Evolutionary conservation across 164 flowering plant genomes (phyloP).

Genomic region (Berberis thunbergii): DNA sequence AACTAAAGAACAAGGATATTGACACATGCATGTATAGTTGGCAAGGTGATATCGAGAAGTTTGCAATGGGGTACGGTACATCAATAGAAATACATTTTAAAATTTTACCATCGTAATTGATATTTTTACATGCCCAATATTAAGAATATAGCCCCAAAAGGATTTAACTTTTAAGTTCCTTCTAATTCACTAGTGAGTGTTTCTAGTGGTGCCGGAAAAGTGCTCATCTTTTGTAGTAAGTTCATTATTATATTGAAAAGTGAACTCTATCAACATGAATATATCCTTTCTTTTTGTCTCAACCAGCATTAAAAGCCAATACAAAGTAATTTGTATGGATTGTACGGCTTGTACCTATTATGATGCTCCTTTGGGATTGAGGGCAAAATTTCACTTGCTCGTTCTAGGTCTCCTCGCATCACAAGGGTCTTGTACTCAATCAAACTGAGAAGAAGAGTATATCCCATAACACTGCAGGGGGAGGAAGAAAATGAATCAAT

Average conservation of each 20-base stretch:
- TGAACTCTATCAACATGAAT: not conserved
- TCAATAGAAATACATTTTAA: no score
- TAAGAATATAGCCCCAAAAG: no score
- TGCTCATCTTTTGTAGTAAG: not conserved
- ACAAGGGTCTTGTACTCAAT: slow-evolving; percentile 98
- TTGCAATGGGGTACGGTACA: no score
- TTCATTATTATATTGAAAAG: not conserved
- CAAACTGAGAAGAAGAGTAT: slow-evolving; percentile 86
- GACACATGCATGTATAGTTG: no score
- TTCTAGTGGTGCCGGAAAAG: not conserved
- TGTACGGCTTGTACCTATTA: slow-evolving; percentile 72
- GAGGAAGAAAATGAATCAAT: slow-evolving; percentile 6
- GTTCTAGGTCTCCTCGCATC: slow-evolving; percentile 91
- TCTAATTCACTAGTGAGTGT: no score
- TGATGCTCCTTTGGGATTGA: slow-evolving; percentile 91
- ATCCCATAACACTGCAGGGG: slow-evolving; percentile 77
- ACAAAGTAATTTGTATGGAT: not conserved
- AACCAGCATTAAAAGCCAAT: not conserved
- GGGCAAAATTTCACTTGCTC: slow-evolving; percentile 77
- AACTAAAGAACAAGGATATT: no score
- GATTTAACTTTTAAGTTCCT: no score
- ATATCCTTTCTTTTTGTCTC: no score
- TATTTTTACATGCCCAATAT: no score
- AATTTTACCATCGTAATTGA: no score
- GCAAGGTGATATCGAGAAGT: no score